Evolutionary conservation across 108 stramenopile genomes (phyloP), one percentile per base, ranked within the genome.

Genomic region (Stephanodiscus triporus): DNA sequence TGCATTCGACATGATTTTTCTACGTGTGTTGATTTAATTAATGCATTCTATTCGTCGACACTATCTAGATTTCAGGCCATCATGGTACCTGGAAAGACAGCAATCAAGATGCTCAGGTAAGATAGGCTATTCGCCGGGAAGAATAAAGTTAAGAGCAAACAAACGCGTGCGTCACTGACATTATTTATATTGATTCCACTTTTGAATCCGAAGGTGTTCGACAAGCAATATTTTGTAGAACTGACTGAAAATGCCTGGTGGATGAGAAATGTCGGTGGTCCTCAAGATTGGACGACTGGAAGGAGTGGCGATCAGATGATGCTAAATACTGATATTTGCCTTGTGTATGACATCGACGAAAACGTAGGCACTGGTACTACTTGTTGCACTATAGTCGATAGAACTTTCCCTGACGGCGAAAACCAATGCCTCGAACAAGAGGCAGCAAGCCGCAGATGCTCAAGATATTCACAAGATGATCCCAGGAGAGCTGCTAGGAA

Each of bases 11-110:
- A 60, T 34, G 2, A 7, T 36, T 6, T 2, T 11, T 8, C 59
- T 11, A 37, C 32, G 13, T 0, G 4, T 6, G 59, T 10, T 20
- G 9, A 2, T 14, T 34, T 61, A 0, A 6, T 61, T 34, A 17
- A 61, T 8, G 26, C 30, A 16, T 8, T 2, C 19, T 10, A 2
- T 61, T 29, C 32, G 58, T 24, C 17, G 4, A 16, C 36, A 63
- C 11, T 30, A 30, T 48, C 22, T 26, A 72, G 59, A 76, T 76
- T 37, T 72, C 75, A n/a, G 70, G 77, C 3, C 77, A 78, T 54
- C 65, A 70, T 26, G 81, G 81, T 13, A 70, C 54, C 17, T 82
- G 81, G 81, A 77, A 72, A 13, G 77, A 82, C 50, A 72, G 58
- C 14, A 56, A 50, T 30, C 19, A 17, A 37, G 81, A 66, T 49